Conservation (phyloP, 2,329 filamentous ascomycete genomes). For the Domatiomyces globalis region DNA sequence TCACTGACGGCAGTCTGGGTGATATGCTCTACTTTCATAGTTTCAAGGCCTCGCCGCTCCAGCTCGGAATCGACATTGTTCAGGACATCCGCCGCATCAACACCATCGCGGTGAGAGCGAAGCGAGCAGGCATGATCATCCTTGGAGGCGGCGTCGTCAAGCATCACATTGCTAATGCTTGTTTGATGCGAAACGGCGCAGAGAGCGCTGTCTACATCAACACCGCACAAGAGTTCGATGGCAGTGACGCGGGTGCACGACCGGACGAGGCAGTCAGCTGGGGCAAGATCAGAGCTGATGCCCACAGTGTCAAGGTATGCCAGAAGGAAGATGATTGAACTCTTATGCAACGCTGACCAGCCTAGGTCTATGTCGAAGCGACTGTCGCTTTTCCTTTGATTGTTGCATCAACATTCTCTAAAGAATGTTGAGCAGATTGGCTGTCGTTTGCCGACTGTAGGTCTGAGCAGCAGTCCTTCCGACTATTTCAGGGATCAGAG, state of each 20-base stretch:
- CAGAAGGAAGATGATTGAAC: background rate
- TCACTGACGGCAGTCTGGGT: conserved; percentile 87
- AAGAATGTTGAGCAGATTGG: background rate
- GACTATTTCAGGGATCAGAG: too few species aligned
- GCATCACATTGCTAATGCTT: conserved; percentile 96
- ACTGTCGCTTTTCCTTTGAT: conserved; percentile 55
- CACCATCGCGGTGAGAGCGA: conserved; percentile 74
- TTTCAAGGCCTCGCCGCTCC: conserved; percentile 69
- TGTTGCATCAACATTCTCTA: conserved; percentile 18
- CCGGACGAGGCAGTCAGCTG: conserved; percentile 96
- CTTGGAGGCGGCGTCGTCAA: conserved; percentile 91
- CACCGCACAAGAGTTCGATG: conserved; percentile 93
- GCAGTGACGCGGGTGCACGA: conserved; percentile 84
- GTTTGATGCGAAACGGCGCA: conserved; percentile 91
- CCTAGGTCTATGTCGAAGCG: conserved; percentile 49
- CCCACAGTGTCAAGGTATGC: conserved; percentile 73
- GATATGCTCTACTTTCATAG: conserved; percentile 99
- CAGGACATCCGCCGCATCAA: conserved; percentile 90
- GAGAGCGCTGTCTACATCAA: conserved; percentile 97
- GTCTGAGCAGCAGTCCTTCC: too few species aligned
- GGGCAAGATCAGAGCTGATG: conserved; percentile 91
- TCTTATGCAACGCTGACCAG: background rate
- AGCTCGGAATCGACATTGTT: conserved; percentile 78
- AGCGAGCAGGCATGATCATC: conserved; percentile 86
- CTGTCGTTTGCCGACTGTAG: too few species aligned